A percentile compares a stretch with the other conserved stretches of the same genome.
These are phyloP conservation scores for Podospora comata DNA, from an alignment of 495 filamentous ascomycete genomes.

Conservation along the genomic window DNA sequence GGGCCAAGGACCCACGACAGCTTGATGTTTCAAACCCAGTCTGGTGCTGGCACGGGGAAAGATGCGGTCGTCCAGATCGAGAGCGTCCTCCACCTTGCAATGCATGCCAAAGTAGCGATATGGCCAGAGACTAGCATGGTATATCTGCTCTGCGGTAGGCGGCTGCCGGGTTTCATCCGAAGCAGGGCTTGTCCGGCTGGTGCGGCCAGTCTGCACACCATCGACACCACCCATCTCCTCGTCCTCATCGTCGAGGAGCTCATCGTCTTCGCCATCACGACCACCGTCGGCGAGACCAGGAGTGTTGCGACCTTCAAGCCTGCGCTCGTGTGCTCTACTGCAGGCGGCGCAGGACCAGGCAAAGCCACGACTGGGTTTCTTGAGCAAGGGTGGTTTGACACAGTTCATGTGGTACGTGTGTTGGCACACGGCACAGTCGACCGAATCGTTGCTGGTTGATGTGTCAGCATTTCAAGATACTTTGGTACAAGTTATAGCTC, in stretches of 20 bases:
- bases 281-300: constrained; percentile 52
- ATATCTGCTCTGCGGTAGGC: constrained; percentile 84
- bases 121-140: constrained; percentile 90
- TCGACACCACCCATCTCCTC: constrained; percentile 74
- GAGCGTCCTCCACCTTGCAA: constrained; percentile 90
- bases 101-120: constrained; percentile 95
- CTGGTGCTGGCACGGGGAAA: constrained; percentile 94
- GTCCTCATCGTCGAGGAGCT: constrained; percentile 65
- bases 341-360: constrained; percentile 97
- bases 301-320: constrained; percentile 86
- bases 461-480: constrained; percentile 31
- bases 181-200: constrained; percentile 56
- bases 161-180: constrained; percentile 57
- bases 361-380: constrained; percentile 97
- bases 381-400: constrained; percentile 85
- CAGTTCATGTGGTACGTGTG: constrained; percentile 99
- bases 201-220: constrained; percentile 65
- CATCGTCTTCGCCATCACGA: constrained; percentile 33
- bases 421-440: constrained; percentile 92
- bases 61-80: constrained; percentile 97
- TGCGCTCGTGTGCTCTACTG: constrained; percentile 88
- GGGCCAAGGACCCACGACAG: constrained; percentile 76
- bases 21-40: constrained; percentile 88
- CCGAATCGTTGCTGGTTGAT: constrained; percentile 73
- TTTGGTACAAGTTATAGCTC: neutral